Evolutionary conservation across 2,329 filamentous ascomycete species (phyloP).

Genomic region (Dryadomyces sulphureus): DNA sequence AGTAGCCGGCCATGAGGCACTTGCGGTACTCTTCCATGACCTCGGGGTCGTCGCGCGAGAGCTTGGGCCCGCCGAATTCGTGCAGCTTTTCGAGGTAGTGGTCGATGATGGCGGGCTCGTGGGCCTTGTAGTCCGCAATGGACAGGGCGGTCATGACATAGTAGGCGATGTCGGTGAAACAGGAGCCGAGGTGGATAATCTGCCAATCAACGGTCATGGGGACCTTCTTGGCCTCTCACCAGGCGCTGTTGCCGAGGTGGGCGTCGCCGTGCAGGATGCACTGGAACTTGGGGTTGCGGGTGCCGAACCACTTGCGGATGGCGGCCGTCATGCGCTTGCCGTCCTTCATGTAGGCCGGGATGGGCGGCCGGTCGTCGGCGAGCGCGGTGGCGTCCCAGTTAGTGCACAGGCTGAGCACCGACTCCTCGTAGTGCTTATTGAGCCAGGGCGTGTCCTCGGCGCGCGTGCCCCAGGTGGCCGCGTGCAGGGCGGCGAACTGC

Average conservation of each 20-base stretch:
- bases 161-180: constrained; percentile 14
- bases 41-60: not conserved
- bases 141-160: constrained; percentile 19
- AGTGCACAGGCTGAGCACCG: not conserved
- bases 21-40: constrained; percentile 16
- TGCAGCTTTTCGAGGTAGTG: constrained; percentile 16
- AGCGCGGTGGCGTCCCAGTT: constrained; percentile 13
- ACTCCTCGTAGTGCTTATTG: constrained; percentile 8
- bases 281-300: constrained; percentile 18
- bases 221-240: constrained; percentile 7
- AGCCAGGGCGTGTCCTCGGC: constrained; percentile 15
- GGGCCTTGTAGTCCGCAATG: constrained; percentile 18
- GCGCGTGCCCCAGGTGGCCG: constrained; percentile 13
- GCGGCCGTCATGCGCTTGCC: constrained; percentile 7
- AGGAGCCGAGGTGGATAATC: constrained; percentile 18
- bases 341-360: constrained; percentile 1
- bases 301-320: constrained; percentile 17
- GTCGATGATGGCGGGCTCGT: constrained; percentile 19
- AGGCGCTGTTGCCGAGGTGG: constrained; percentile 20
- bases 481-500: constrained; percentile 21
- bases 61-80: not conserved
- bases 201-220: constrained; percentile 23
- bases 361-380: constrained; percentile 8
- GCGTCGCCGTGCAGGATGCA: constrained; percentile 21
- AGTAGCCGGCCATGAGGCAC: constrained; percentile 18